Percentiles rank a stretch among this genome's conserved stretches.
Evolutionary conservation across 2,329 filamentous ascomycete genomes (phyloP).

Genomic region (Neoscytalidium dimidiatum): DNA sequence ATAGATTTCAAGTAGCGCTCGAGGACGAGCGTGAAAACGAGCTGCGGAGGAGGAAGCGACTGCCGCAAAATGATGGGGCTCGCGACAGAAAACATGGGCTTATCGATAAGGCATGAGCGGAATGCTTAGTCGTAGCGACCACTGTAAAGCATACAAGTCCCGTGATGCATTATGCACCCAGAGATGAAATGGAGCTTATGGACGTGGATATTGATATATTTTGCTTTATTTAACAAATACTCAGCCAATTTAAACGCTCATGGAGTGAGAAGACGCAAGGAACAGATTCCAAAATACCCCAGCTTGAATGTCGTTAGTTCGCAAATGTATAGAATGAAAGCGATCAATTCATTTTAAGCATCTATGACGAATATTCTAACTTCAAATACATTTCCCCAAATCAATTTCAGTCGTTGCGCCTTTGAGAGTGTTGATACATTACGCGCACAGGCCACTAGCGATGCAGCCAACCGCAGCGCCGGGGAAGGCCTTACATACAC

Average conservation of each 20-base stretch:
- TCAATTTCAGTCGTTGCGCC: not conserved
- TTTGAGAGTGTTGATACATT: not conserved
- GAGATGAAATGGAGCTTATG: not conserved
- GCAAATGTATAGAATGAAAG: no score
- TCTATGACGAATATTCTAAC: no score
- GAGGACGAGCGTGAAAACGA: not conserved
- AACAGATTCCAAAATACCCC: no score
- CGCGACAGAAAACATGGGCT: not conserved
- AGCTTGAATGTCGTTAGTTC: no score
- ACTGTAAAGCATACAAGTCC: not conserved
- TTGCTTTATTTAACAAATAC: no score
- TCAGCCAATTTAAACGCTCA: no score
- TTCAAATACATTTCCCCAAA: not conserved
- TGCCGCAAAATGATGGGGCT: constrained; percentile 1
- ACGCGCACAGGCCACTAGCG: constrained; percentile 1
- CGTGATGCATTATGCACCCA: not conserved
- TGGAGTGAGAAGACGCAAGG: no score
- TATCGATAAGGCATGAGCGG: not conserved
- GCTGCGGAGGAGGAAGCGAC: not conserved
- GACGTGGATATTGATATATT: not conserved
- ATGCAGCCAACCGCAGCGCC: constrained; percentile 6
- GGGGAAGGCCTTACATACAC: constrained; percentile 9
- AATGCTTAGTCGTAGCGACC: not conserved
- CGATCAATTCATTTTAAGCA: no score
- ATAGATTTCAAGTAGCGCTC: not conserved